These are phyloP conservation scores for Alternaria metachromatica DNA, from an alignment of 2,329 filamentous ascomycete genomes.

Conservation along the genomic window DNA sequence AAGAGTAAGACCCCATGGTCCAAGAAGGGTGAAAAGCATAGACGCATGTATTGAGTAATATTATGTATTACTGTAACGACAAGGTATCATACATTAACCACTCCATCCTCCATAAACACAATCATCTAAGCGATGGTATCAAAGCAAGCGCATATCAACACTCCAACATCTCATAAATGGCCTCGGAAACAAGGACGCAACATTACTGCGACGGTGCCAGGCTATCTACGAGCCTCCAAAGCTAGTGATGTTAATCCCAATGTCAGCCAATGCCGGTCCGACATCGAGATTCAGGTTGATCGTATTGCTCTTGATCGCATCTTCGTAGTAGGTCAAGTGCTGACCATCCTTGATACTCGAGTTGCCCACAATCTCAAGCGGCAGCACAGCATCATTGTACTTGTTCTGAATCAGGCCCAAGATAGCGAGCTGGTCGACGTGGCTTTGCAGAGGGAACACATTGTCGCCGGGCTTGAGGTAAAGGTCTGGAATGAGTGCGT, in stretches of 20 bases:
- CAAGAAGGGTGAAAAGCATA: accelerated
- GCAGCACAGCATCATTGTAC: slow-evolving; percentile 63
- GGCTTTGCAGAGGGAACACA: slow-evolving; percentile 61
- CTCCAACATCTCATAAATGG: neutral
- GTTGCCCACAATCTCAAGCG: slow-evolving; percentile 62
- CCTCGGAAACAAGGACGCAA: neutral
- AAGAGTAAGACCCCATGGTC: neutral
- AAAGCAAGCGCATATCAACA: neutral
- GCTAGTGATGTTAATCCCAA: slow-evolving; percentile 37
- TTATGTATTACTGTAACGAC: neutral
- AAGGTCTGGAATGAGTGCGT: slow-evolving; percentile 64
- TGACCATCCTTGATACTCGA: slow-evolving; percentile 60
- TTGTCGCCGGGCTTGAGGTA: slow-evolving; percentile 65
- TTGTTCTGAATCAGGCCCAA: slow-evolving; percentile 54
- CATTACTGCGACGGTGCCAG: neutral
- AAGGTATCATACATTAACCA: slow-evolving; percentile 4
- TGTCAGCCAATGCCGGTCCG: slow-evolving; percentile 32
- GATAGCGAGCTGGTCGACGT: slow-evolving; percentile 59
- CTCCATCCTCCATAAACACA: neutral
- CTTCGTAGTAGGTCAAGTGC: slow-evolving; percentile 62
- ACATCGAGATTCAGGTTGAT: slow-evolving; percentile 61
- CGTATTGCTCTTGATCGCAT: slow-evolving; percentile 60
- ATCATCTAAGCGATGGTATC: neutral
- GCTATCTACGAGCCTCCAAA: neutral
- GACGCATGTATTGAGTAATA: neutral